These are phyloP conservation scores for Cylindrodendrum hubeiense DNA, from an alignment of 2,329 filamentous ascomycete genomes.

Conservation along the genomic window DNA sequence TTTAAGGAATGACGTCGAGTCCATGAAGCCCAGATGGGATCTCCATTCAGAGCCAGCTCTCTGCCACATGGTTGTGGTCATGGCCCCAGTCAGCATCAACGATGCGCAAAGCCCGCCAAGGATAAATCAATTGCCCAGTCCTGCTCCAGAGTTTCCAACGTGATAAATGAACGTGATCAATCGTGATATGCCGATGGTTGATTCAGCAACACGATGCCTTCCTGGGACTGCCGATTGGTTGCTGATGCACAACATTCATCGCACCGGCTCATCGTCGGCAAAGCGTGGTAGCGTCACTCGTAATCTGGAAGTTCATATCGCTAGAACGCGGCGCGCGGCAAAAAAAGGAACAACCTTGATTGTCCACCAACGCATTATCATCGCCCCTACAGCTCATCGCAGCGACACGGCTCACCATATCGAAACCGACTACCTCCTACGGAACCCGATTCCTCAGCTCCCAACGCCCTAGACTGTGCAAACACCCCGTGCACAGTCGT, in stretches of 20 bases:
- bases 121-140: neutral
- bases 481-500: slow-evolving; percentile 62
- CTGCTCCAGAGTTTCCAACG: slow-evolving; percentile 1
- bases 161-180: slow-evolving; percentile 2
- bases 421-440: slow-evolving; percentile 16
- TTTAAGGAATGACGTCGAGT: no score
- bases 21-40: neutral
- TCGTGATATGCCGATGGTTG: slow-evolving; percentile 1
- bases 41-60: neutral
- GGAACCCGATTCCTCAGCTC: slow-evolving; percentile 19
- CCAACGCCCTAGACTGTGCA: slow-evolving; percentile 62
- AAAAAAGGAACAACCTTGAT: slow-evolving; percentile 39
- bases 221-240: slow-evolving; percentile 21
- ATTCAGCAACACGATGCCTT: slow-evolving; percentile 19
- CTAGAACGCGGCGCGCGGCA: slow-evolving; percentile 38
- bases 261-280: slow-evolving; percentile 47
- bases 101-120: neutral
- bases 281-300: slow-evolving; percentile 23
- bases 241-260: slow-evolving; percentile 6
- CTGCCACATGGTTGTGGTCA: neutral
- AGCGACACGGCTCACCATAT: slow-evolving; percentile 34
- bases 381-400: slow-evolving; percentile 28
- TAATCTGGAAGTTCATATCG: slow-evolving; percentile 23
- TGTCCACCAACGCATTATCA: slow-evolving; percentile 29
- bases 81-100: neutral